Evolutionary conservation across 352 stramenopile genomes (phyloP).

Genomic region (Halophytophthora batemanensis): DNA sequence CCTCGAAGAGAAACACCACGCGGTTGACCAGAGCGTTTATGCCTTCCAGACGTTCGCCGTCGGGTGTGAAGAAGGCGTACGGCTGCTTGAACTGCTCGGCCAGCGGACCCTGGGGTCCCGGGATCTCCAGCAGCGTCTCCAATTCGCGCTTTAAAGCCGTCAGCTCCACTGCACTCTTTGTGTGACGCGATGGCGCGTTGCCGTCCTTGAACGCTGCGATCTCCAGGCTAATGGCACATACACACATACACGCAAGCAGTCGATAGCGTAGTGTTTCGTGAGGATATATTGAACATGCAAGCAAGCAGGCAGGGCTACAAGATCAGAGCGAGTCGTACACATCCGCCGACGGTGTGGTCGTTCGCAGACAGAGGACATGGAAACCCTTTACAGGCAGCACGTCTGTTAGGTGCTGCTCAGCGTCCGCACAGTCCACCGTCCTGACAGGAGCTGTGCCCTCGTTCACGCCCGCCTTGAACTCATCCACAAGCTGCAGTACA

Average conservation of each 20-base stretch:
- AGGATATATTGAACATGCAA: not conserved
- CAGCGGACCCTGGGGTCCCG: constrained; percentile 17
- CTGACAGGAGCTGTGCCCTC: not conserved
- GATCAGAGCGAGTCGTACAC: constrained; percentile 28
- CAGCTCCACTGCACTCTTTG: constrained; percentile 39
- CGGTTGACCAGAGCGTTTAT: constrained; percentile 32
- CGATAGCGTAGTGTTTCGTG: not conserved
- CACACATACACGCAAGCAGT: not conserved
- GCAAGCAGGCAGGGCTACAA: constrained; percentile 2
- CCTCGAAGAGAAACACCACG: constrained; percentile 75
- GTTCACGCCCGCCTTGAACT: constrained; percentile 10
- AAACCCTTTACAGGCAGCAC: constrained; percentile 62
- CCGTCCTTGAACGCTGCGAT: constrained; percentile 64
- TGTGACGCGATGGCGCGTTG: constrained; percentile 21
- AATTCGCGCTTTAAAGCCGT: constrained; percentile 30
- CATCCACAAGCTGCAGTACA: constrained; percentile 26
- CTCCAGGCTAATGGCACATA: constrained; percentile 27
- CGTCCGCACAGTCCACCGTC: constrained; percentile 32
- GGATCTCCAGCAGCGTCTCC: constrained; percentile 41
- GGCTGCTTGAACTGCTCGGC: constrained; percentile 61
- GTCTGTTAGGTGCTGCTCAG: constrained; percentile 51
- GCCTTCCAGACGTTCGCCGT: constrained; percentile 44
- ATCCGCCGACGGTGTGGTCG: constrained; percentile 23
- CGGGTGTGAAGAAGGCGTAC: constrained; percentile 57
- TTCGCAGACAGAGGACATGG: constrained; percentile 63